Conservation (phyloP, 2,329 filamentous ascomycete genomes). For the Verticillium longisporum region DNA sequence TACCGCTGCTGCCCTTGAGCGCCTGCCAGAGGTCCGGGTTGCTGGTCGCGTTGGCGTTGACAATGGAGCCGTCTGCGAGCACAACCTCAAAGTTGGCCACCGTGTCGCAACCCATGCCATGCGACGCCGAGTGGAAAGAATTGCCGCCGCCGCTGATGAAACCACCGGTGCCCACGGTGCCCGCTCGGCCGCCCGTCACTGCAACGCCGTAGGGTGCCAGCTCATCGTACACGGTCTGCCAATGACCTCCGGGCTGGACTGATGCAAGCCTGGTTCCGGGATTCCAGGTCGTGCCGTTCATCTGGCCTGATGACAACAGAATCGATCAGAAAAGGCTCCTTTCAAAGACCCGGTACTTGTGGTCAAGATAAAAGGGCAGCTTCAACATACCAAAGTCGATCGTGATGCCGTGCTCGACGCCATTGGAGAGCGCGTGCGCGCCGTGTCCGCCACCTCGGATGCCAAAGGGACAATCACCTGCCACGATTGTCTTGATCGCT, state of each 20-base stretch:
- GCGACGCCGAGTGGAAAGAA: slow-evolving; percentile 25
- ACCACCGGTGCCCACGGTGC: slow-evolving; percentile 27
- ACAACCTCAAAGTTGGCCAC: slow-evolving; percentile 39
- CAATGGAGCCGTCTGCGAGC: slow-evolving; percentile 32
- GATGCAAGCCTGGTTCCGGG: slow-evolving; percentile 18
- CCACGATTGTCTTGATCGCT: slow-evolving; percentile 23
- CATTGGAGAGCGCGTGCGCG: slow-evolving; percentile 23
- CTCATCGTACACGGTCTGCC: slow-evolving; percentile 28
- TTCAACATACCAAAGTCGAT: slow-evolving; percentile 23
- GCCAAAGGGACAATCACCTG: slow-evolving; percentile 25
- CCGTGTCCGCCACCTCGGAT: slow-evolving; percentile 31
- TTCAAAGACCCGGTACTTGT: neutral
- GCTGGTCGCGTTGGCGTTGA: slow-evolving; percentile 29
- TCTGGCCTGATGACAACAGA: slow-evolving; percentile 12
- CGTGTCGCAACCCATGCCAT: slow-evolving; percentile 40
- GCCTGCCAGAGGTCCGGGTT: slow-evolving; percentile 38
- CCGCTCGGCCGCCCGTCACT: slow-evolving; percentile 26
- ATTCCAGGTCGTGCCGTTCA: slow-evolving; percentile 23
- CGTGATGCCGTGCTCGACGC: slow-evolving; percentile 27
- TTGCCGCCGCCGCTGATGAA: slow-evolving; percentile 28
- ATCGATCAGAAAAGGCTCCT: neutral
- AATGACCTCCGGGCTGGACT: slow-evolving; percentile 27
- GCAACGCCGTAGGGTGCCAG: slow-evolving; percentile 23
- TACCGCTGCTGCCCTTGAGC: slow-evolving; percentile 39
- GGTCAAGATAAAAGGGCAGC: too few relatives aligned